Evolutionary conservation across 768 basidiomycete genomes (phyloP).

Genomic region (Austroboletus festivus): DNA sequence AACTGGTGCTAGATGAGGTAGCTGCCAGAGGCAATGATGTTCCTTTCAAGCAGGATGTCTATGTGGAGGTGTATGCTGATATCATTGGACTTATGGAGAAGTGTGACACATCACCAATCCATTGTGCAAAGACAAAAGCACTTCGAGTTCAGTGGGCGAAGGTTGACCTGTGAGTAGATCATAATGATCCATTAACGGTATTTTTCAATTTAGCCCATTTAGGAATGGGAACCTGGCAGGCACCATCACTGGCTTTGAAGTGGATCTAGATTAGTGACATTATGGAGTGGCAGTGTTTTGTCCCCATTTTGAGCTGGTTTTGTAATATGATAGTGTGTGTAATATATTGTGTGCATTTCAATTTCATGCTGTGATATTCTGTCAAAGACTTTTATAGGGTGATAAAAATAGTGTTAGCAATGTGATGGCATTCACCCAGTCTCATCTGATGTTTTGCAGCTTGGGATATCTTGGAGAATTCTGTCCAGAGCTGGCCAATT

Average conservation of each 20-base stretch:
- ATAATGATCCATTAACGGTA: neutral
- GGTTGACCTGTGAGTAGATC: neutral
- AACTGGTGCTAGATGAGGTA: conserved; percentile 1
- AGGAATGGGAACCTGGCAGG: neutral
- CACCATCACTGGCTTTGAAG: neutral
- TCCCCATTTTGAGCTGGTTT: too few species aligned
- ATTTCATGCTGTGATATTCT: too few species aligned
- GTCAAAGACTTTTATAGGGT: too few species aligned
- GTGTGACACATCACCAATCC: conserved; percentile 1
- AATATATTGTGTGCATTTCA: too few species aligned
- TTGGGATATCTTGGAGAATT: too few species aligned
- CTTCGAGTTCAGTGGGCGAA: neutral
- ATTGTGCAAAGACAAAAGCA: conserved; percentile 1
- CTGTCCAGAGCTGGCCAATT: too few species aligned
- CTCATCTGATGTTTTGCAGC: too few species aligned
- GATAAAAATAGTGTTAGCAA: too few species aligned
- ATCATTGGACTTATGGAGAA: conserved; percentile 2
- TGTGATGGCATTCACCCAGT: too few species aligned
- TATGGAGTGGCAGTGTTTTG: too few species aligned
- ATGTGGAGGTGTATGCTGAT: neutral
- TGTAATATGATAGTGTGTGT: too few species aligned
- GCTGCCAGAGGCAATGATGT: conserved; percentile 3
- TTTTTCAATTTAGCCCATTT: neutral
- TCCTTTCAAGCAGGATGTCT: neutral
- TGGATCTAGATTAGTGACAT: neutral